Evolutionary conservation across 176 grass and related monocot species (phyloP).

Genomic region (Phragmites australis): DNA sequence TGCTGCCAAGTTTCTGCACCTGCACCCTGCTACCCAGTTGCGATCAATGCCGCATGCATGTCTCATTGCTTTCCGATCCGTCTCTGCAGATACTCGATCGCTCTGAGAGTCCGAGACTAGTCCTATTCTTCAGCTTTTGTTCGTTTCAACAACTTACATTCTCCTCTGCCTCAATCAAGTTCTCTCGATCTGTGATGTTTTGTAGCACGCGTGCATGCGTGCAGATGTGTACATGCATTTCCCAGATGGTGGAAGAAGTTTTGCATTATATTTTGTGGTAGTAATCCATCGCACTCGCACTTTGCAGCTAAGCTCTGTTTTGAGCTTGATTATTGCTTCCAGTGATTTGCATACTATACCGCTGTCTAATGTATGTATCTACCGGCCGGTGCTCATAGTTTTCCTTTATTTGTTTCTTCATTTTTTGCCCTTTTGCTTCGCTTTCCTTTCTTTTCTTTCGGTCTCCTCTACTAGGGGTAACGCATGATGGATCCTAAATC

Average conservation of each 20-base stretch:
- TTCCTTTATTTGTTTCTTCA: no score
- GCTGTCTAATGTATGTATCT: no score
- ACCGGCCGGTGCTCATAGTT: no score
- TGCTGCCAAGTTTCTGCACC: not conserved
- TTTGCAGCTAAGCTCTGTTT: no score
- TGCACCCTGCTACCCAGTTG: not conserved
- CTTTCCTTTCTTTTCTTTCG: conserved; percentile 21
- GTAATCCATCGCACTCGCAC: no score
- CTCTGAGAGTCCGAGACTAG: not conserved
- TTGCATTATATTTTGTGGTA: no score
- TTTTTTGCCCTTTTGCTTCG: not conserved
- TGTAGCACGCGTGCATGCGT: not conserved
- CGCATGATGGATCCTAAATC: conserved; percentile 28
- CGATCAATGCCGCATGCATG: not conserved
- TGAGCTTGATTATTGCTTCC: no score
- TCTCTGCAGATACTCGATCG: not conserved
- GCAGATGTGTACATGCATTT: not conserved
- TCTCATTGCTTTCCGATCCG: not conserved
- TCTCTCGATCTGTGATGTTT: not conserved
- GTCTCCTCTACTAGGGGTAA: conserved; percentile 32
- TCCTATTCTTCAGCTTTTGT: not conserved
- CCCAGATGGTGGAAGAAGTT: no score
- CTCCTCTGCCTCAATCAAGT: no score
- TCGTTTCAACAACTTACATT: no score
- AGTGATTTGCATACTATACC: no score